phyloP scores from a whole-genome alignment of 805 yeast species.

The Yarrowia sp. region DNA sequence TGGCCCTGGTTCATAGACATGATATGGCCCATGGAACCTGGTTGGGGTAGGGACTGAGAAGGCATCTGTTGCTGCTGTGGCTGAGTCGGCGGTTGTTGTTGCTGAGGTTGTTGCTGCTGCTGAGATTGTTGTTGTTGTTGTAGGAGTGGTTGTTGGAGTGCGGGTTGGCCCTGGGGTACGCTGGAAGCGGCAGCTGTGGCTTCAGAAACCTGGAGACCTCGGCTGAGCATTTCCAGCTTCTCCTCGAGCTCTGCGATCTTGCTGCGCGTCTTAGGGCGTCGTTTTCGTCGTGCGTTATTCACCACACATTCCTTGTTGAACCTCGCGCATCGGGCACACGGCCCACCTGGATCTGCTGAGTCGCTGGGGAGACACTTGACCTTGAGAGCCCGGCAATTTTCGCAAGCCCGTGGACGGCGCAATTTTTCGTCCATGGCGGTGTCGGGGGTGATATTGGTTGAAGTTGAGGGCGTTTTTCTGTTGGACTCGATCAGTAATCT shows the following conservation, averaged over 20 bases:
- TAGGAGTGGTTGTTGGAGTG: not conserved
- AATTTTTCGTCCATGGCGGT: constrained; percentile 21
- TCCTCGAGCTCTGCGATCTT: constrained; percentile 26
- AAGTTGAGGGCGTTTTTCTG: not conserved
- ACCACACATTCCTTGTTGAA: constrained; percentile 62
- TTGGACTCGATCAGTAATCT: constrained; percentile 12
- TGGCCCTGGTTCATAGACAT: not conserved
- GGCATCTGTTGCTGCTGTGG: not conserved
- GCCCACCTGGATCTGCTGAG: constrained; percentile 52
- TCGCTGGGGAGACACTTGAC: constrained; percentile 80
- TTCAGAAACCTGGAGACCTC: not conserved
- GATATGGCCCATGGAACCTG: not conserved
- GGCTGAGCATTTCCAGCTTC: constrained; percentile 16
- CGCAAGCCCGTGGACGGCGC: constrained; percentile 36
- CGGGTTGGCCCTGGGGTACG: not conserved
- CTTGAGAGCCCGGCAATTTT: constrained; percentile 69
- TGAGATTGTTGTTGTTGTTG: not conserved
- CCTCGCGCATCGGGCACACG: constrained; percentile 72
- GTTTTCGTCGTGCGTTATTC: constrained; percentile 57
- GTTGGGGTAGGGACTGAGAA: not conserved
- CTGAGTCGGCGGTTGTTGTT: not conserved
- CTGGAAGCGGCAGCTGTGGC: not conserved
- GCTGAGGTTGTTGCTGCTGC: not conserved
- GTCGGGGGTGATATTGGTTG: not conserved
- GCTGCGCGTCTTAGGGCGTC: constrained; percentile 42